phyloP scores from a whole-genome alignment of 306 rosid species.

The Fragaria ananassa region DNA sequence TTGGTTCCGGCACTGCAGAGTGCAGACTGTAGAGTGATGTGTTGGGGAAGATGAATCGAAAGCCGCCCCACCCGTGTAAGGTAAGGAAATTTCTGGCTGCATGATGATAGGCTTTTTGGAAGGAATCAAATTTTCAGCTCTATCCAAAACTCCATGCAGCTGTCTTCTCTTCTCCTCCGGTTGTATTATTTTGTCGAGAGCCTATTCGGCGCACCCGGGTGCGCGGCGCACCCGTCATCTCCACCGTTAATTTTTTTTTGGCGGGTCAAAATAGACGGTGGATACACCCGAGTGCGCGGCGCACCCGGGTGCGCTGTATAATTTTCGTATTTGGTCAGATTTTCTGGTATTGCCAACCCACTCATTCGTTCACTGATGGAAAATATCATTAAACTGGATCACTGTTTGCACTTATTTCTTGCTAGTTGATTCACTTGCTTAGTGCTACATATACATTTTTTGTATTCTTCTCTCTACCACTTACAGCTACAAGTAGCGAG shows the following conservation, averaged over 20 bases:
- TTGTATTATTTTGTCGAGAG: conserved; percentile 7
- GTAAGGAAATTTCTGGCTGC: background rate
- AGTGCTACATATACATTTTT: background rate
- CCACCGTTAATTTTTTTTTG: no score
- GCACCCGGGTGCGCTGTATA: no score
- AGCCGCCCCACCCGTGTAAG: background rate
- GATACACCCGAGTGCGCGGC: no score
- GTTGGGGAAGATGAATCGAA: background rate
- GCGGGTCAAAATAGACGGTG: no score
- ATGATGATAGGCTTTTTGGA: background rate
- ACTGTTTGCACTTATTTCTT: background rate
- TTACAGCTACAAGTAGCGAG: background rate
- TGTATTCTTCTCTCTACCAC: background rate
- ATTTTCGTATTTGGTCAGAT: no score
- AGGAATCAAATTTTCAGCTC: background rate
- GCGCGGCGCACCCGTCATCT: no score
- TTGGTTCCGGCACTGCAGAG: background rate
- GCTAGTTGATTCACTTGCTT: background rate
- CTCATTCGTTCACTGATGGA: background rate
- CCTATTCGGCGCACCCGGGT: no score
- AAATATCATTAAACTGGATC: background rate
- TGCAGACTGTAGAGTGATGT: background rate
- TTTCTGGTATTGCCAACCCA: background rate
- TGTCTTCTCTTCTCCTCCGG: background rate
- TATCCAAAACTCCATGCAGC: background rate